Base-by-base conservation (phyloP, 2,329 filamentous ascomycete genomes). In the Pseudophaeomoniella oleicola region DNA sequence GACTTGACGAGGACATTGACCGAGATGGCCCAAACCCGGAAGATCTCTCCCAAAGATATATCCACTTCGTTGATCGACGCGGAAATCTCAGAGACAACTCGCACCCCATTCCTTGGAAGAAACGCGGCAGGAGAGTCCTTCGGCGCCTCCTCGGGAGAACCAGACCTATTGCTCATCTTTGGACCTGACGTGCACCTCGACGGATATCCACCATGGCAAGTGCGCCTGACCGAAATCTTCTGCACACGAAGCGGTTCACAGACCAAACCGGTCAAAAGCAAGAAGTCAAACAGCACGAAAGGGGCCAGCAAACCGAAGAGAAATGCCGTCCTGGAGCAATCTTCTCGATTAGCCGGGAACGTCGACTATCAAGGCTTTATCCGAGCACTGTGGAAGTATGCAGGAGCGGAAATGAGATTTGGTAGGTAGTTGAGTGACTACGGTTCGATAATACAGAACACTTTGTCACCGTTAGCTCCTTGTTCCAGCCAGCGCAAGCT, bases 361-460 rank as follows among this genome's bases (percentile, higher is more conserved):
- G 87, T 98, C 13, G 86, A 86, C 32, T 98, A 98, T 57, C 87
- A 94, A 53, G 81, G 93, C 18, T 98, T 96, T 57, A 66, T 96
- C 44, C 72, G 79, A 44, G 88, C 80, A 1, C 62, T 98, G 47
- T 80, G 83, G 56, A 84, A 80, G 50, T 98, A 75, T 60, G 81
- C 85, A 6, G 78, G 77, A 46, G 88, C 87, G 3, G 82, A 94
- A 58, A 92, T 96, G 72, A 75, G 87, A 39, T 75, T 87, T 49
- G 87, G 87, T 17, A 60, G 69, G 49, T 78, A 59, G 43, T 14
- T 16, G 10, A 34, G 22, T 10, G 22, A 29, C 10, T 10, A 13
- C 10, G 22, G 22, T 10, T 10, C 10, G 22, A 29, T 10, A 29
- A 29, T 10, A 13, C 10, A 29, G 13, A 29, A 29, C 13, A 10